A percentile compares a stretch with the other conserved stretches of the same genome.
Evolutionary conservation across 768 basidiomycete genomes (phyloP).

Genomic region (Mycena maculata): DNA sequence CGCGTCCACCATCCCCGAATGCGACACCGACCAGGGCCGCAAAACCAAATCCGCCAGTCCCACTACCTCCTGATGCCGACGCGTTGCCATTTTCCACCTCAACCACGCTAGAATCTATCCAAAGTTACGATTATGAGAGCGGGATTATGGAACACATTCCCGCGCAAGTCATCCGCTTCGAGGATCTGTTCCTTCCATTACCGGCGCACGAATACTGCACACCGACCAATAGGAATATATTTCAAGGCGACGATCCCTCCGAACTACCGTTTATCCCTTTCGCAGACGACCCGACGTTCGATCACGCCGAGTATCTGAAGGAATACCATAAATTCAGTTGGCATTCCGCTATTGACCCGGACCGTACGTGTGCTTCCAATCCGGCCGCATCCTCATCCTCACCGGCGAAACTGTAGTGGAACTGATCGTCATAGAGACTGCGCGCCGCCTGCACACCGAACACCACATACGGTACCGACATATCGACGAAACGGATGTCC

Average conservation of each 20-base stretch:
- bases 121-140: conserved; percentile 28
- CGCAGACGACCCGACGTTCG: conserved; percentile 68
- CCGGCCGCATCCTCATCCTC: not conserved
- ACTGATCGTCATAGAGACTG: conserved; percentile 61
- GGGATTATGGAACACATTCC: conserved; percentile 17
- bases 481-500: conserved; percentile 61
- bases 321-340: conserved; percentile 63
- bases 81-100: not conserved
- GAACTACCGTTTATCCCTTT: conserved; percentile 71
- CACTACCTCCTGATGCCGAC: not conserved
- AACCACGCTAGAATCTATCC: conserved; percentile 1
- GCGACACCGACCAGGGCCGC: not conserved
- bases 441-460: conserved; percentile 53
- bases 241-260: conserved; percentile 68
- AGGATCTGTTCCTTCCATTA: conserved; percentile 34
- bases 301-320: conserved; percentile 49
- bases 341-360: conserved; percentile 48
- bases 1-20: conserved; percentile 1
- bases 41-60: not conserved
- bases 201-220: conserved; percentile 69
- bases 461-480: conserved; percentile 53
- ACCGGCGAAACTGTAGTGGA: conserved; percentile 50
- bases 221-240: conserved; percentile 58
- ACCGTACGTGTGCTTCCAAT: conserved; percentile 43
- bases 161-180: conserved; percentile 23